These are phyloP conservation scores for maize (Zea mays) DNA, from an alignment of 176 grass and related monocot genomes.

Conservation along the genomic window DNA sequence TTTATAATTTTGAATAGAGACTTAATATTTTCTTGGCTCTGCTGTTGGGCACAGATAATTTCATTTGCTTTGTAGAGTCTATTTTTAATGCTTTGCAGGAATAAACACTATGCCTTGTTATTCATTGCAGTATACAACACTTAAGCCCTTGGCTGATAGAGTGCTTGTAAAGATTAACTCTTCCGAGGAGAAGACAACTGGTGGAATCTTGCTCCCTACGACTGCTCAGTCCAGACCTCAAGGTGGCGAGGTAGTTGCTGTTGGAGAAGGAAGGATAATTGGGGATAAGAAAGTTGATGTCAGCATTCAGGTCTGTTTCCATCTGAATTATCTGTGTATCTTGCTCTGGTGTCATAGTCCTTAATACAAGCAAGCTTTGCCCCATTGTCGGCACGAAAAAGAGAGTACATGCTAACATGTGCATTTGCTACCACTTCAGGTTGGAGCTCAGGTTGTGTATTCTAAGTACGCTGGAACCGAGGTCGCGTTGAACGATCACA, in stretches of 20 bases:
- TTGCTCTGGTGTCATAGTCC: neutral
- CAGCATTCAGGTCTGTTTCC: constrained; percentile 47
- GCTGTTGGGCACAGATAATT: too few relatives aligned
- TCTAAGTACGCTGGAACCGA: constrained; percentile 86
- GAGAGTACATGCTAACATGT: neutral
- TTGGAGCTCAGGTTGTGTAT: constrained; percentile 67
- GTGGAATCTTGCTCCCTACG: constrained; percentile 75
- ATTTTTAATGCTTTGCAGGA: neutral
- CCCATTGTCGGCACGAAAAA: neutral
- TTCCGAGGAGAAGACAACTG: constrained; percentile 67
- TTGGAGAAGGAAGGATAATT: constrained; percentile 71
- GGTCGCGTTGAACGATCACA: constrained; percentile 72
- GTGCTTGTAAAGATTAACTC: constrained; percentile 84
- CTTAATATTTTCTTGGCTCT: too few relatives aligned
- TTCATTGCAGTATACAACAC: constrained; percentile 60
- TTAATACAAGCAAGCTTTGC: neutral
- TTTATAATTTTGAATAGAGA: too few relatives aligned
- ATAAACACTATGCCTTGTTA: constrained; percentile 9
- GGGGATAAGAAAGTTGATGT: constrained; percentile 64
- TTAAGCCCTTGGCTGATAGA: constrained; percentile 78
- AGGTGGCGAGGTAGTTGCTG: constrained; percentile 71
- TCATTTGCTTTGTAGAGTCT: constrained; percentile 25
- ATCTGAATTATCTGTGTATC: neutral
- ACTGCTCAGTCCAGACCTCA: constrained; percentile 67
- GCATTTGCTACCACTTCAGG: constrained; percentile 39